Evolutionary conservation across 2,329 filamentous ascomycete species (phyloP), one percentile per base, ranked within the genome.

Genomic region (Aureobasidium sp.): DNA sequence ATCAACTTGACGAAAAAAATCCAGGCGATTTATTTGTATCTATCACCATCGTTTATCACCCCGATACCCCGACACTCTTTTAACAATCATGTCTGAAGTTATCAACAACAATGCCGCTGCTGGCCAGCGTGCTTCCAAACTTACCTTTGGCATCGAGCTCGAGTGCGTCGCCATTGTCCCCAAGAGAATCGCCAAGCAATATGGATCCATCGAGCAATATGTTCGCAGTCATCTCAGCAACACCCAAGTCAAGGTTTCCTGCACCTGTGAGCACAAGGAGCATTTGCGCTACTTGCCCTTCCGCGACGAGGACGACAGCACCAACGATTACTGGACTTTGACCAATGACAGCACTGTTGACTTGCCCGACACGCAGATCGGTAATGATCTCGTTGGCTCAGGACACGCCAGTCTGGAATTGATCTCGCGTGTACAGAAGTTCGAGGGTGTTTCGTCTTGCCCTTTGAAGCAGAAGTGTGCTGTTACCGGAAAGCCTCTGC

Each of bases 91-190:
- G 37, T 55, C 51, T 42, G 27, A 29, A 4, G 42, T 20, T 9
- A 42, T 27, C 12, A 29, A 55, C 36, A 55, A 42, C 51, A 29
- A 22, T 29, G 34, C 51, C 51, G 53, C 53, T 57, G 53, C 53
- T 45, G 53, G 53, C 36, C 53, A 57, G 53, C 53, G 39, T 44
- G 27, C 49, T 39, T 39, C 34, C 12, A 14, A 11, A 22, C 14
- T 58, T 11, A 58, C 55, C 15, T 58, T 58, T 22, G 55, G 55
- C 8, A 20, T 27, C 11, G 55, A 58, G 6, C 29, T 58, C n/a
- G 55, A 58, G 15, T 58, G 47, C 42, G 17, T 58, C 14, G 42
- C 42, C 17, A 6, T 58, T 1, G 22, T 58, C 2, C 55, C 55
- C 7, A 29, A 20, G 5, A 47, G 27, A 15, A 34, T 8, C 1